These are phyloP conservation scores for Pythium graminicola DNA, from an alignment of 352 stramenopile genomes.

Conservation along the genomic window DNA sequence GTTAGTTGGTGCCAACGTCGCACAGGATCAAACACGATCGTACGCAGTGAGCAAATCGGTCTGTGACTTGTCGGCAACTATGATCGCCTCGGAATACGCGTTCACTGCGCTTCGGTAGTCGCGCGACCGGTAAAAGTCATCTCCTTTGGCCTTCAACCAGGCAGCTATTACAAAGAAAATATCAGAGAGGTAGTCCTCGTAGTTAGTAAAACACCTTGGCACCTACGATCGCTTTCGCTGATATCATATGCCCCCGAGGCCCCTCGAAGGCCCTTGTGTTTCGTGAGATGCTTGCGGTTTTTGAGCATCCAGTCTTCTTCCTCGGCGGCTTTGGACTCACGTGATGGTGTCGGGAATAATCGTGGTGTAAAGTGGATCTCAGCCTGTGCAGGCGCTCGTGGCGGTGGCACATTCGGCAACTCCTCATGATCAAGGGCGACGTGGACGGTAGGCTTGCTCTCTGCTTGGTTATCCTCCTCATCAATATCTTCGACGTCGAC, in stretches of 20 bases:
- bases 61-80: constrained; percentile 25
- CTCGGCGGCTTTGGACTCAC: constrained; percentile 74
- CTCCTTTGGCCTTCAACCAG: constrained; percentile 83
- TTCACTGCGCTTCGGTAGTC: constrained; percentile 67
- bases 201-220: neutral
- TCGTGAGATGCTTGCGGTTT: constrained; percentile 71
- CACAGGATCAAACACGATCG: neutral
- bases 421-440: constrained; percentile 7
- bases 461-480: neutral
- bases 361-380: constrained; percentile 73
- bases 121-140: constrained; percentile 69
- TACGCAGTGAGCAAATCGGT: constrained; percentile 44
- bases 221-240: constrained; percentile 77
- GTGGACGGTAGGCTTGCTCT: neutral
- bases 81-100: constrained; percentile 60
- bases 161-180: constrained; percentile 32
- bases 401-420: constrained; percentile 23
- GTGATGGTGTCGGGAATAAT: constrained; percentile 67
- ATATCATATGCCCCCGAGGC: constrained; percentile 54
- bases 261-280: constrained; percentile 53
- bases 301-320: constrained; percentile 83
- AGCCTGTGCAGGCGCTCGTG: constrained; percentile 33
- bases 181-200: neutral
- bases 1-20: neutral
- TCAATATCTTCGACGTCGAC: constrained; percentile 11